A percentile compares a stretch with the other conserved stretches of the same genome.
Evolutionary conservation across 257 asterid genomes (phyloP).

Genomic region (Solanum peruvianum): DNA sequence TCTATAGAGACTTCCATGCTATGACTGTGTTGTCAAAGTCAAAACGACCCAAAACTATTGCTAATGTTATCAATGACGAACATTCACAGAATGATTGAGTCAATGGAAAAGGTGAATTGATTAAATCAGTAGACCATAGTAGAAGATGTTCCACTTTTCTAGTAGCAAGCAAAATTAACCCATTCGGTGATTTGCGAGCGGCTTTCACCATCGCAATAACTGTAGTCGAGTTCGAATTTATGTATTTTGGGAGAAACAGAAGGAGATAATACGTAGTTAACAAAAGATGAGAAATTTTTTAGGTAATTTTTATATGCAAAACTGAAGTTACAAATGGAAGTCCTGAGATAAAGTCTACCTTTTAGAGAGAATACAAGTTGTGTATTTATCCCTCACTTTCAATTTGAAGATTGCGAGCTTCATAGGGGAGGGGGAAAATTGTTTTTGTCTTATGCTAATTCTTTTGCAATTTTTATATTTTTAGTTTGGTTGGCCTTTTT

Average conservation of each 20-base stretch:
- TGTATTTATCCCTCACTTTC: background rate
- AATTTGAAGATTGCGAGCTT: no score
- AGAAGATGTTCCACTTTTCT: background rate
- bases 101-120: background rate
- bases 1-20: background rate
- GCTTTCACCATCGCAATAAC: background rate
- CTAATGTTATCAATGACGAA: background rate
- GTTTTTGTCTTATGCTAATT: no score
- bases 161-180: background rate
- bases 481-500: no score
- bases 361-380: no score
- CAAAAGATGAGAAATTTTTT: background rate
- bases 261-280: background rate
- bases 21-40: background rate
- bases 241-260: background rate
- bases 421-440: no score
- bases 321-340: no score
- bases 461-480: no score
- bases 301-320: background rate
- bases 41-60: background rate
- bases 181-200: background rate
- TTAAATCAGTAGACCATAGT: background rate
- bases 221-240: background rate
- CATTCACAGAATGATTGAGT: background rate
- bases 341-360: no score